These are phyloP conservation scores for Aegilops longissima DNA, from an alignment of 176 grass and related monocot species.

Conservation along the genomic window DNA sequence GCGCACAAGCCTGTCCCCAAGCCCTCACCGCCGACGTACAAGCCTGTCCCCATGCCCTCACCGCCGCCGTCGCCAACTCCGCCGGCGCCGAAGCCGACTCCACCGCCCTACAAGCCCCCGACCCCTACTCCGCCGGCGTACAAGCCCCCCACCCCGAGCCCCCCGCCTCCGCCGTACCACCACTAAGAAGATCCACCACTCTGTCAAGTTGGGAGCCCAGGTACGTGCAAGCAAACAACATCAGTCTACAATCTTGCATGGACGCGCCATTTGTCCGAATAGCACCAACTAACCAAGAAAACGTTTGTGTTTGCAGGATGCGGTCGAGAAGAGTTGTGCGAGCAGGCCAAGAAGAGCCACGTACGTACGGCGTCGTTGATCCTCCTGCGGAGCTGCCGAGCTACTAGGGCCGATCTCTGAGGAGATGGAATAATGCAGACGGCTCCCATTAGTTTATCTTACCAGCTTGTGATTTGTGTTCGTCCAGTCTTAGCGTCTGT, in stretches of 20 bases:
- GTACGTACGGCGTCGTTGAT: not conserved
- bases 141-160: slow-evolving; percentile 10
- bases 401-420: not conserved
- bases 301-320: slow-evolving; percentile 12
- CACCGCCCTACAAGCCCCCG: not conserved
- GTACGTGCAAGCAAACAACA: not conserved
- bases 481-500: slow-evolving; percentile 1
- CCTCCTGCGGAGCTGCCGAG: slow-evolving; percentile 4
- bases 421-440: slow-evolving; percentile 42
- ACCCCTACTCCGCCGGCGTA: slow-evolving; percentile 1
- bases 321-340: not conserved
- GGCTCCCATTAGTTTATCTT: not conserved
- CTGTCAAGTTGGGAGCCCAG: not conserved
- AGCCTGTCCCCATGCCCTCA: not conserved
- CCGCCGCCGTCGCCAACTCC: not conserved
- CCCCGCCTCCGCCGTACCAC: slow-evolving; percentile 60
- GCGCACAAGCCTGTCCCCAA: not conserved
- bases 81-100: not conserved
- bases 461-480: not conserved
- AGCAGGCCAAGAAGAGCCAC: slow-evolving; percentile 20
- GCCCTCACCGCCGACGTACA: slow-evolving; percentile 2
- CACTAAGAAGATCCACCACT: not conserved
- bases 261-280: not conserved
- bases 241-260: not conserved
- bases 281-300: not conserved